These are phyloP conservation scores for Chaetothyriales sp. DNA, from an alignment of 2,329 filamentous ascomycete genomes.

Conservation along the genomic window DNA sequence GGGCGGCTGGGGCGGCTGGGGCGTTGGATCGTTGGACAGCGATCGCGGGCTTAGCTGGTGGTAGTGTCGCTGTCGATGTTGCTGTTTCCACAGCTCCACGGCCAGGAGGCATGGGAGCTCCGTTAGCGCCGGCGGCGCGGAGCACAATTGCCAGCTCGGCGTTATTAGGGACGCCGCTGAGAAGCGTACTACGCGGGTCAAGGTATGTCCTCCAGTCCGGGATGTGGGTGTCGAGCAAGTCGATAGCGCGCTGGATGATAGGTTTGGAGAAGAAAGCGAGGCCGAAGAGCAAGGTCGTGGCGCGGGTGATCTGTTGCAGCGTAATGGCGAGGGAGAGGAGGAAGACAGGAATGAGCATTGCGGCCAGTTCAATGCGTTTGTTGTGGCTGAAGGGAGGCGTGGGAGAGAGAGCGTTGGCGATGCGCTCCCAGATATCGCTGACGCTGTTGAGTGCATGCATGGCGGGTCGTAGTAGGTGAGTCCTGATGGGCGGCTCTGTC, in stretches of 20 bases:
- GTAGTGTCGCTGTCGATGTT: slow-evolving; percentile 16
- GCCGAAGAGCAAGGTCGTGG: slow-evolving; percentile 52
- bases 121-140: slow-evolving; percentile 71
- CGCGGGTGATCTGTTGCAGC: slow-evolving; percentile 51
- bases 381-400: slow-evolving; percentile 48
- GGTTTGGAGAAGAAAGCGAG: slow-evolving; percentile 72
- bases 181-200: slow-evolving; percentile 56
- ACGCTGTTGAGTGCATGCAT: slow-evolving; percentile 53
- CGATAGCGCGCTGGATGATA: slow-evolving; percentile 47
- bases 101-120: slow-evolving; percentile 58
- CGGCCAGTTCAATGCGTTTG: slow-evolving; percentile 43
- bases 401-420: slow-evolving; percentile 48
- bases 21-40: no score
- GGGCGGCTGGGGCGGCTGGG: no score
- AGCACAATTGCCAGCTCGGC: slow-evolving; percentile 71
- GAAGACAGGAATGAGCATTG: slow-evolving; percentile 39
- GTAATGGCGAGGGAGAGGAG: slow-evolving; percentile 41
- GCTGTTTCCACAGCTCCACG: slow-evolving; percentile 33
- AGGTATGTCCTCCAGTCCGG: slow-evolving; percentile 65
- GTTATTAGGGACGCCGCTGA: slow-evolving; percentile 75
- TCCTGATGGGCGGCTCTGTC: slow-evolving; percentile 64
- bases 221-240: slow-evolving; percentile 35
- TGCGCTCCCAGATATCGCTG: slow-evolving; percentile 49
- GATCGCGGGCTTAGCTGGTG: neutral
- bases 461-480: slow-evolving; percentile 51